Evolutionary conservation across 2,329 filamentous ascomycete species (phyloP).

Genomic region (Colletotrichum sidae): DNA sequence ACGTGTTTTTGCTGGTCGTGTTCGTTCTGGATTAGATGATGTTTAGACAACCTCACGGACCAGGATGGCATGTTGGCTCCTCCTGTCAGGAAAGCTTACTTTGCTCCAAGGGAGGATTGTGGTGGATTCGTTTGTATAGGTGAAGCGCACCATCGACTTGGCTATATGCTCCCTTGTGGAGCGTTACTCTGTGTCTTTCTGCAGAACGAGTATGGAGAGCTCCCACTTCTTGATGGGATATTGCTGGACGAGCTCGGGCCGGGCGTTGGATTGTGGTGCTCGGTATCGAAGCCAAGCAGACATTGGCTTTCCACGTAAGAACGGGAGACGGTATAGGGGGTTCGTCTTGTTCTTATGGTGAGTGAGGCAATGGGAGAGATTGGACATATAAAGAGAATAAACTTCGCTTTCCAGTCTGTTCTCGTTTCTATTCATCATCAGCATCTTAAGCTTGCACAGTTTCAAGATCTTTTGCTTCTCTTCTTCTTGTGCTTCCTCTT

Average conservation of each 20-base stretch:
- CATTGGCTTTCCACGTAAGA: background rate
- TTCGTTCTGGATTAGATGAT: background rate
- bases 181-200: background rate
- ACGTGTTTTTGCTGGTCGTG: background rate
- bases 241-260: background rate
- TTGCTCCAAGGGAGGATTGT: constrained; percentile 16
- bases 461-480: background rate
- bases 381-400: constrained; percentile 26
- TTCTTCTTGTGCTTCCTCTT: background rate
- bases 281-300: background rate
- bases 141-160: constrained; percentile 26
- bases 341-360: background rate
- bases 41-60: background rate
- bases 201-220: background rate
- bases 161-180: constrained; percentile 13
- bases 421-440: background rate
- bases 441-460: constrained; percentile 21
- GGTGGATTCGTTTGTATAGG: background rate
- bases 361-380: background rate
- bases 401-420: background rate
- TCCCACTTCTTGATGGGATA: background rate
- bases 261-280: background rate
- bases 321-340: background rate
- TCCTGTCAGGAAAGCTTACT: constrained; percentile 15
- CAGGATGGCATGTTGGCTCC: background rate